Base-by-base conservation (phyloP, 768 basidiomycete genomes). In the Leucocoprinus leucothites region DNA sequence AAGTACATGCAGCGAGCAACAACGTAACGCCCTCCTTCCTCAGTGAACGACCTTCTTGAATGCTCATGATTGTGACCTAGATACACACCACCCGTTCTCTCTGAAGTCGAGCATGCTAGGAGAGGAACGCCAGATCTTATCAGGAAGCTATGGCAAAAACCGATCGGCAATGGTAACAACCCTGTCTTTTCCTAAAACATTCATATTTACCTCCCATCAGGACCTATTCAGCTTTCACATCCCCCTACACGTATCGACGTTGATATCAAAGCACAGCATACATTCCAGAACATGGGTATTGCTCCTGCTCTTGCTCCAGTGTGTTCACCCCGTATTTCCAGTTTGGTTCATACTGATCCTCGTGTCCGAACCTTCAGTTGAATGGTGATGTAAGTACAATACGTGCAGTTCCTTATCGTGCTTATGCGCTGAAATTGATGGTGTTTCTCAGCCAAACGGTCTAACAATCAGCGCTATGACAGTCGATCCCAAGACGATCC, bases 401-500 rank as follows among this genome's bases (percentile, higher is more conserved):
- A 5, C 5, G 11, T 31, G 6, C 11, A 31, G 5, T 11, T 31
- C 38, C 7, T 13, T 38, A 3, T 38, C 16, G 11, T 34, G 14
- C 14, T 38, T 38, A 3, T 38, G 7, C 16, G 9, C 38, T n/a
- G 7, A 1, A 1, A 26, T 26, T n/a, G 31, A 28, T 26, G 11
- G 11, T 11, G 5, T 18, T 24, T 24, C 14, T 47, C 45, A 47
- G 45, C 45, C 45, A 4, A 47, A 28, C 22, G 45, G 45, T 13
- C 1, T 47, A 13, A 11, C 26, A 9, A 26, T 59, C n/a, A 49
- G 49, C 26, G 44, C 58, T 2, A 52, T 48, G 36, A 59, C 47
- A 16, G 50, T 52, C 18, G 50, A 59, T 19, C 58, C 58, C 0
- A 52, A 47, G 52, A 56, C 54, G 1, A 47, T 43, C 42, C 51